Evolutionary conservation across 495 filamentous ascomycete genomes (phyloP).

Genomic region (Acidiella bohemica): DNA sequence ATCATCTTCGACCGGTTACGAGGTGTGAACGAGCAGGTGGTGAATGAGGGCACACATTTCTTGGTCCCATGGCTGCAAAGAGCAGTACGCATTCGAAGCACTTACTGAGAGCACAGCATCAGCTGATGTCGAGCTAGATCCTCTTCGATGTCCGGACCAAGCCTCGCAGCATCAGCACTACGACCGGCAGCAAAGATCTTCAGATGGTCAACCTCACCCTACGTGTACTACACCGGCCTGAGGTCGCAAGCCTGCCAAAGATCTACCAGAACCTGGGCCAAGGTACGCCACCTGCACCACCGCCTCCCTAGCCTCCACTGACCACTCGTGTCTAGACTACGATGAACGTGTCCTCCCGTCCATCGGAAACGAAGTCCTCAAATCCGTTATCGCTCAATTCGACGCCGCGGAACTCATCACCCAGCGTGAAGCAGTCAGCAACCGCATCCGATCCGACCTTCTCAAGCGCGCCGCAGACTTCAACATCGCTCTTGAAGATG

Average conservation of each 20-base stretch:
- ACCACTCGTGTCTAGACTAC: too few relatives aligned
- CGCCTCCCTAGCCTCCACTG: too few relatives aligned
- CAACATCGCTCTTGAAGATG: conserved; percentile 98
- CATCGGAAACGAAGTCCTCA: conserved; percentile 99
- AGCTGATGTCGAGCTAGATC: too few relatives aligned
- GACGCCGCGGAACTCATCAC: conserved; percentile 99
- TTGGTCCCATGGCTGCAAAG: conserved; percentile 90
- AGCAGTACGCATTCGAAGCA: too few relatives aligned
- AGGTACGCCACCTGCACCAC: too few relatives aligned
- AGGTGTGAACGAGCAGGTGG: conserved; percentile 82
- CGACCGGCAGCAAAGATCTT: conserved; percentile 94
- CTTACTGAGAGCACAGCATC: too few relatives aligned
- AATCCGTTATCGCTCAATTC: conserved; percentile 97
- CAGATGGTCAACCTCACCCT: conserved; percentile 99
- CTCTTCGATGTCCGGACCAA: conserved; percentile 97
- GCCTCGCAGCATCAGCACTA: conserved; percentile 94
- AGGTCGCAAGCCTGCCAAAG: conserved; percentile 81
- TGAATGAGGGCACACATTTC: conserved; percentile 96
- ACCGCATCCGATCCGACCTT: conserved; percentile 89
- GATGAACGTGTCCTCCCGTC: conserved; percentile 98
- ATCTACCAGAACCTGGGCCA: conserved; percentile 81
- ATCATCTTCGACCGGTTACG: conserved; percentile 92
- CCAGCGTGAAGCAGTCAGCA: conserved; percentile 87
- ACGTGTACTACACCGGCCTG: conserved; percentile 85
- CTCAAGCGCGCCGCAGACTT: conserved; percentile 94